phyloP scores from a whole-genome alignment of 1,139 yeast genomes.

The Cylindricascospora bacillispora region DNA sequence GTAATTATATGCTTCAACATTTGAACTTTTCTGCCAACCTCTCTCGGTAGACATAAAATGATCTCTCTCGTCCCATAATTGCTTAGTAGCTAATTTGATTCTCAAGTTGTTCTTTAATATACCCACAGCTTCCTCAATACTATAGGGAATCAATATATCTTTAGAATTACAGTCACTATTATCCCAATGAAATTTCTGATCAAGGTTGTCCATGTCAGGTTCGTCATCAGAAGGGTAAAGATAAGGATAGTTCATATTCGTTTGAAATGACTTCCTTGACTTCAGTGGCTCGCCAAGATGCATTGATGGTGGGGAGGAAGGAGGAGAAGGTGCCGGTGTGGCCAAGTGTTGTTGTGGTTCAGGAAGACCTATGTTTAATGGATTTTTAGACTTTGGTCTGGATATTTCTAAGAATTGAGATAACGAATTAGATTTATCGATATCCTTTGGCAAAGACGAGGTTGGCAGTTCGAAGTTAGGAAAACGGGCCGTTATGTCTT shows the following conservation, averaged over 20 bases:
- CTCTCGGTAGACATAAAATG: constrained; percentile 65
- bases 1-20: constrained; percentile 12
- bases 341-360: constrained; percentile 63
- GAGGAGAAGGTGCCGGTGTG: constrained; percentile 84
- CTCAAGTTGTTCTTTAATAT: constrained; percentile 50
- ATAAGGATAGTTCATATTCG: constrained; percentile 71
- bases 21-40: constrained; percentile 35
- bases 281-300: constrained; percentile 9
- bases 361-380: constrained; percentile 34
- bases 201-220: constrained; percentile 12
- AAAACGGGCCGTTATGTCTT: constrained; percentile 60
- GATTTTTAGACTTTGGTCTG: constrained; percentile 41
- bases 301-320: constrained; percentile 38
- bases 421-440: constrained; percentile 40
- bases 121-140: constrained; percentile 66
- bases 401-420: constrained; percentile 51
- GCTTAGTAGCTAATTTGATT: constrained; percentile 49
- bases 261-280: constrained; percentile 55
- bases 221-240: constrained; percentile 45
- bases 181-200: constrained; percentile 6
- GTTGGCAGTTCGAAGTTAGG: constrained; percentile 52
- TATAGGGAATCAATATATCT: constrained; percentile 42
- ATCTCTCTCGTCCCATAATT: constrained; percentile 61
- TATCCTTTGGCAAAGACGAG: constrained; percentile 32
- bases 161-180: constrained; percentile 4